A percentile compares a stretch with the other conserved stretches of the same genome.
These are phyloP conservation scores for Malus hybrid DNA, from an alignment of 331 rosid genomes.

Conservation along the genomic window DNA sequence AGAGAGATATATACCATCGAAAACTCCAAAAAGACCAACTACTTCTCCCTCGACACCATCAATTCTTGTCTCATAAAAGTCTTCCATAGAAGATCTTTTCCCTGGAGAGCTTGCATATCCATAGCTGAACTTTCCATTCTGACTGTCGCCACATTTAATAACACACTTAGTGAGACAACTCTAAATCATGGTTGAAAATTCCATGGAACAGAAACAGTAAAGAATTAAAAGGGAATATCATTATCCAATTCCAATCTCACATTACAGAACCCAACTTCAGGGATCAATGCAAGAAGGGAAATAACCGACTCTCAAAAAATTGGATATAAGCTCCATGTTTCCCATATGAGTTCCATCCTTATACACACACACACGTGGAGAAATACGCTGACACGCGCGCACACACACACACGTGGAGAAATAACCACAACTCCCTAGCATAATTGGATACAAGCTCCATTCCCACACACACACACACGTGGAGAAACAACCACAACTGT, in stretches of 20 bases:
- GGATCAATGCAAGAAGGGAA: not conserved
- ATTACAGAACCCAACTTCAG: not conserved
- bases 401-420: too few relatives aligned
- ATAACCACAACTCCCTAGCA: too few relatives aligned
- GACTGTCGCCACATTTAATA: slow-evolving; percentile 44
- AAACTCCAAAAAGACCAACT: slow-evolving; percentile 93
- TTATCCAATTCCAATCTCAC: not conserved
- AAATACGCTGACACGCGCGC: not conserved
- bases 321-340: not conserved
- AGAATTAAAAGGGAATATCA: not conserved
- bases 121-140: slow-evolving; percentile 83
- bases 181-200: slow-evolving; percentile 9
- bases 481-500: not conserved
- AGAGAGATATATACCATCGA: slow-evolving; percentile 55
- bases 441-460: too few relatives aligned
- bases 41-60: slow-evolving; percentile 86
- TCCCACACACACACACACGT: too few relatives aligned
- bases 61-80: slow-evolving; percentile 83
- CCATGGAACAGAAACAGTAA: slow-evolving; percentile 5
- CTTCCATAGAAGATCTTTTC: slow-evolving; percentile 93
- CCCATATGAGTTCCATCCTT: not conserved
- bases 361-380: not conserved
- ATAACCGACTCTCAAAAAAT: not conserved
- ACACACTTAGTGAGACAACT: slow-evolving; percentile 14
- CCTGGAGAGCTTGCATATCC: slow-evolving; percentile 95